Base-by-base conservation (phyloP, 2,329 filamentous ascomycete genomes). In the Colletotrichum camelliae region DNA sequence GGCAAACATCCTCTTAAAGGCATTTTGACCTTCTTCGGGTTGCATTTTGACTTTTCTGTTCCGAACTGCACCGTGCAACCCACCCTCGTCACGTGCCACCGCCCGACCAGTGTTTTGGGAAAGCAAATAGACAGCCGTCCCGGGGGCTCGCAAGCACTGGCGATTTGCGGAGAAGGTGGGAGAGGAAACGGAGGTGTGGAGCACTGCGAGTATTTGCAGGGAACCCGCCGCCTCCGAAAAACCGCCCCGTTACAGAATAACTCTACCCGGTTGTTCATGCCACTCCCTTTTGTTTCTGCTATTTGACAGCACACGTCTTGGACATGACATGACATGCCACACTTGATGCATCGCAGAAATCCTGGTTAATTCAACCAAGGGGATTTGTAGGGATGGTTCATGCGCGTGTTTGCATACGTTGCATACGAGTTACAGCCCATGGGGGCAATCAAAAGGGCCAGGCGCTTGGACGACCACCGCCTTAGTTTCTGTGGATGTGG, bases 371-470 rank as follows among this genome's bases (percentile, higher is more conserved):
- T 57, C 29, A 27, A 16, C 60, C n/a, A 15, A 24, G 37, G 16
- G 60, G 33, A 24, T 16, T 12, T n/a, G 52, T 61, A 67, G 37
- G 61, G 68, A 72, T 72, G 62, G 31, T 72, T 75, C 39, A 75
- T 75, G 72, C 72, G 57, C 4, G 48, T 61, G 7, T 21, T 43
- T 43, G 65, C 65, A 58, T 67, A 57, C 18, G 61, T 33, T 57
- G 65, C 65, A 39, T 57, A 67, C 31, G 65, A 6, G 31, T 58
- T 24, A 64, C 62, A 39, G 58, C 31, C 39, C 39, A 58, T 43
- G 43, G 33, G 64, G 43, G 43, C 43, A 24, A 13, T 13, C n/a
- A 21, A 52, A 52, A 4, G 39, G n/a, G n/a, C 0, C 43, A 21
- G 29, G n/a, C 58, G 68, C 67, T 60, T 67, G 72, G 72, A 67